Evolutionary conservation across 2,329 filamentous ascomycete species (phyloP).

Genomic region (Phyllosticta paracitricarpa): DNA sequence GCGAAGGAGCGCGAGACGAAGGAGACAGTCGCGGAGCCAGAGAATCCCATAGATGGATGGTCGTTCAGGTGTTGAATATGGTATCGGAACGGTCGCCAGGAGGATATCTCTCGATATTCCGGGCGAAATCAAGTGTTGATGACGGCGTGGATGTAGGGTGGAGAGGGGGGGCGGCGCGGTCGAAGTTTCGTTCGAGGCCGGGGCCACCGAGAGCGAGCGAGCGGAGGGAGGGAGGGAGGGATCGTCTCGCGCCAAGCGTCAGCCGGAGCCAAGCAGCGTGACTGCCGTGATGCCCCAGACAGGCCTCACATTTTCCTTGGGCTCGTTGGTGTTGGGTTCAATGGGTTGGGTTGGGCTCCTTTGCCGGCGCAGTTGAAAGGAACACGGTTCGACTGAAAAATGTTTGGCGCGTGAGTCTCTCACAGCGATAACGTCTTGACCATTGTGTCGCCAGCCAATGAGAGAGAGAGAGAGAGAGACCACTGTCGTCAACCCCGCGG

Average conservation of each 20-base stretch:
- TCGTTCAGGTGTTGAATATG: not conserved
- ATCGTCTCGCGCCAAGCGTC: constrained; percentile 4
- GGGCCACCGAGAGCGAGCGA: not conserved
- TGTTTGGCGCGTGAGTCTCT: not conserved
- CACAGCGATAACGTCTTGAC: not conserved
- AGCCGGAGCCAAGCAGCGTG: not conserved
- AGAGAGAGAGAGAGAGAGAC: no score
- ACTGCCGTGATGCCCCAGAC: no score
- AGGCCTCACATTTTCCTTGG: not conserved
- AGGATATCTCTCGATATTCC: constrained; percentile 4
- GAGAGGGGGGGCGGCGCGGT: constrained; percentile 1
- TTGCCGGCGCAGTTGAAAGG: not conserved
- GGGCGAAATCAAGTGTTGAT: not conserved
- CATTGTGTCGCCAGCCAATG: not conserved
- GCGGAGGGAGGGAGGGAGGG: not conserved
- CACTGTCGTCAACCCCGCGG: not conserved
- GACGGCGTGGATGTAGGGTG: not conserved
- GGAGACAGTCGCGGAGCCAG: constrained; percentile 24
- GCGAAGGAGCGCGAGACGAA: constrained; percentile 21
- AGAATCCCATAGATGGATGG: constrained; percentile 38
- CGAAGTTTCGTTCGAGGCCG: constrained; percentile 9
- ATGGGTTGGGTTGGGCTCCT: not conserved
- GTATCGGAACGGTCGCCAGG: not conserved
- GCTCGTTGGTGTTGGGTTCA: not conserved
- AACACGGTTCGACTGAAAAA: not conserved